Evolutionary conservation across 148 eudicot genomes (phyloP).

Genomic region (Spergularia bocconei): DNA sequence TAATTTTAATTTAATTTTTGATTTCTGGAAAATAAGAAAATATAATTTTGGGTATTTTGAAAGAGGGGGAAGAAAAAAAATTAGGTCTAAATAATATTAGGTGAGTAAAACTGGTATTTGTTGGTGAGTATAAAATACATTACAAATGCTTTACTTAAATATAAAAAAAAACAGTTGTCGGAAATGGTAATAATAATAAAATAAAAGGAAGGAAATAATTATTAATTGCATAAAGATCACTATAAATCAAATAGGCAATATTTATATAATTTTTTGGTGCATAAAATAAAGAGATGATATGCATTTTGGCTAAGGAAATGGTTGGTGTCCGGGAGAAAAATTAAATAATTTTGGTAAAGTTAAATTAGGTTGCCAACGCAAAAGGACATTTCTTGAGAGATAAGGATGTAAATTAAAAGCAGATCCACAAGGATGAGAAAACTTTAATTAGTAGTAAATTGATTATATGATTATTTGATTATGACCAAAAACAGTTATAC

Average conservation of each 20-base stretch:
- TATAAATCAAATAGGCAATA: constrained; percentile 9
- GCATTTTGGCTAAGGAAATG: constrained; percentile 73
- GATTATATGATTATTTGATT: constrained; percentile 15
- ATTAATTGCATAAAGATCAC: constrained; percentile 39
- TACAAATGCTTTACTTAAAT: constrained; percentile 16
- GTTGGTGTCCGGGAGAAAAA: constrained; percentile 60
- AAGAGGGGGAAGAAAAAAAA: constrained; percentile 17
- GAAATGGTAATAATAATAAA: constrained; percentile 36
- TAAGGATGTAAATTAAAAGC: constrained; percentile 29
- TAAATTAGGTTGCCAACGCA: constrained; percentile 96
- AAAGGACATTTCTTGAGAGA: constrained; percentile 55
- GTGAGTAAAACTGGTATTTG: constrained; percentile 40
- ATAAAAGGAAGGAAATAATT: constrained; percentile 35
- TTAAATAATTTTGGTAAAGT: constrained; percentile 56
- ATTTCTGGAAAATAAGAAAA: constrained; percentile 9
- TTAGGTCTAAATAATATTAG: constrained; percentile 41
- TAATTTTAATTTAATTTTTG: neutral
- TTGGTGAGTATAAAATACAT: constrained; percentile 29
- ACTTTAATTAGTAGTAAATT: constrained; percentile 25
- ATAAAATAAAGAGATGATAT: constrained; percentile 39
- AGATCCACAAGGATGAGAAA: constrained; percentile 23
- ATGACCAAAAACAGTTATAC: too few species aligned
- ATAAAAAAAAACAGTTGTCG: constrained; percentile 24
- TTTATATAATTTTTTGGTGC: constrained; percentile 16
- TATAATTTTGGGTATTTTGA: constrained; percentile 17